Evolutionary conservation across 2,329 filamentous ascomycete genomes (phyloP).

Genomic region (Fonsecaea multimorphosa): DNA sequence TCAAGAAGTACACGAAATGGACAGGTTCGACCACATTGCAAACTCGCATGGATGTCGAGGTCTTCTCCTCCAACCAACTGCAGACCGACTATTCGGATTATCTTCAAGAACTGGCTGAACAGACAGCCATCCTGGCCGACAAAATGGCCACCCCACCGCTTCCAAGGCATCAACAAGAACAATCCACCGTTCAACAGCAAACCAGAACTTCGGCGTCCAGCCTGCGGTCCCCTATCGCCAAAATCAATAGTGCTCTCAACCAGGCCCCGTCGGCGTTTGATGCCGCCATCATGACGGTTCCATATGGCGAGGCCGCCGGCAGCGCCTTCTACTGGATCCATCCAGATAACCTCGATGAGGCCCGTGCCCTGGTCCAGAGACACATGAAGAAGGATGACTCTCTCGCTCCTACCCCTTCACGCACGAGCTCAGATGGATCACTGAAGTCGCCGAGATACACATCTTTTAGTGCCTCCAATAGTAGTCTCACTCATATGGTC

Average conservation of each 20-base stretch:
- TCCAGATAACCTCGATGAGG: slow-evolving; percentile 59
- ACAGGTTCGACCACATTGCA: slow-evolving; percentile 72
- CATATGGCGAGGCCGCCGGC: slow-evolving; percentile 53
- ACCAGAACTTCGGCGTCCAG: slow-evolving; percentile 28
- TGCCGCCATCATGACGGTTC: slow-evolving; percentile 54
- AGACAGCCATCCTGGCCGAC: slow-evolving; percentile 29
- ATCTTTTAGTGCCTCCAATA: slow-evolving; percentile 5
- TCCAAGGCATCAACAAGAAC: slow-evolving; percentile 21
- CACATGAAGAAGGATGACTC: slow-evolving; percentile 51
- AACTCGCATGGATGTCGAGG: slow-evolving; percentile 68
- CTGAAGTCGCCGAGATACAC: slow-evolving; percentile 6
- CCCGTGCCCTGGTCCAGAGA: slow-evolving; percentile 59
- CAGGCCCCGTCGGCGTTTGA: slow-evolving; percentile 57
- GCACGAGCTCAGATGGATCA: slow-evolving; percentile 38
- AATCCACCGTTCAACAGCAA: slow-evolving; percentile 6
- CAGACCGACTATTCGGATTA: slow-evolving; percentile 36
- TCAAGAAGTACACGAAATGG: slow-evolving; percentile 91
- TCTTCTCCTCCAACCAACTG: slow-evolving; percentile 54
- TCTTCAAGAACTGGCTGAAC: slow-evolving; percentile 31
- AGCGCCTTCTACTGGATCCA: slow-evolving; percentile 62
- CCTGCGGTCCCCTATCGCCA: slow-evolving; percentile 34
- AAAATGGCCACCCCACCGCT: slow-evolving; percentile 33
- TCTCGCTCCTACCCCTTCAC: slow-evolving; percentile 16
- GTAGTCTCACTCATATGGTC: slow-evolving; percentile 49
- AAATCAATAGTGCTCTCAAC: slow-evolving; percentile 49